Base-by-base conservation (phyloP, 2,329 filamentous ascomycete genomes). In the Penicillium frequentans region DNA sequence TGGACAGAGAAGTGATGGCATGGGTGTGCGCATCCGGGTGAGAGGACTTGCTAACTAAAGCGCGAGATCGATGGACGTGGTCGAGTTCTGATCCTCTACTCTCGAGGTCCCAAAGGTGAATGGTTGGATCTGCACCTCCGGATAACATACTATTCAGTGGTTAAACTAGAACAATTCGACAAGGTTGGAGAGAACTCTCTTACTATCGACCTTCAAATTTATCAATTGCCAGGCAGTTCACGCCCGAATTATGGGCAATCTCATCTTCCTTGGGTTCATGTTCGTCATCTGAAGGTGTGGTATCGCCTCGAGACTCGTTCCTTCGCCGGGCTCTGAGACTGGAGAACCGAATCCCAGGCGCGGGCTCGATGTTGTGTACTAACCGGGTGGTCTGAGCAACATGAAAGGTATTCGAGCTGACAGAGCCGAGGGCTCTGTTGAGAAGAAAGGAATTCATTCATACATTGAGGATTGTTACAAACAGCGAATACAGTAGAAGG, bases 101-200 rank as follows among this genome's bases (percentile, higher is more conserved):
- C 67, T 96, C 90, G 7, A 97, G 83, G 74, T 97, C 88, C 93
- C 93, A 97, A 46, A 97, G 77, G 64, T 87, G 90, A 68, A 97
- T 86, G 1, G 89, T 90, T 10, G 90, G 90, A 70, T 96, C 91
- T 5, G 90, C 88, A 29, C 93, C 92, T 4, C 91, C 93, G 0
- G 93, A 96, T 2, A 96, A 75, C 60, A 97, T 82, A 63, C 90
- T 89, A 66, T 11, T 57, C 23, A 49, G 13, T 24, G 10, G 29
- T 23, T 27, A 35, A 27, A 42, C 35, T 19, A 19, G 19, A 23
- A 23, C 19, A 13, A 42, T 5, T 42, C 9, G 5, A 13, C 2
- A 13, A 23, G 3, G 0, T 13, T 42, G 4, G 45, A 33, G 21
- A 31, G 31, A 24, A 2, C 13, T 14, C 16, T 21, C 72, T 37